phyloP scores from a whole-genome alignment of 1,284 basidiomycete genomes.

The Pyrrhoderma noxium region DNA sequence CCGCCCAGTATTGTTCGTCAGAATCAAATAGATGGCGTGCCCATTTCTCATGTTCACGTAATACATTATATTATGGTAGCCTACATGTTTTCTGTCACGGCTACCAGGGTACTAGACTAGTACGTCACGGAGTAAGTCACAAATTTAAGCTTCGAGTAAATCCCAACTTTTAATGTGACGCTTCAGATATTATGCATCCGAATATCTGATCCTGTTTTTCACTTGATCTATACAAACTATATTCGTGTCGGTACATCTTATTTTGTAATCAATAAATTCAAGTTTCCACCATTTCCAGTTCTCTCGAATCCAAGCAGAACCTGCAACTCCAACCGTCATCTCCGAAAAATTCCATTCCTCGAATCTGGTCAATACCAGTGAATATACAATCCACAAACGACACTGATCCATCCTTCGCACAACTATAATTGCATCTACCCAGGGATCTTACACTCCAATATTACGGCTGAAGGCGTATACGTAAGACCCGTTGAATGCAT shows the following conservation, averaged over 20 bases:
- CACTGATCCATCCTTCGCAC: neutral
- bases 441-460: constrained; percentile 38
- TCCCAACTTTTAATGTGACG: too few relatives aligned
- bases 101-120: too few relatives aligned
- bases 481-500: constrained; percentile 42
- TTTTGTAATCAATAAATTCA: constrained; percentile 44
- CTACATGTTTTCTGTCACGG: too few relatives aligned
- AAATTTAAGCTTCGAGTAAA: too few relatives aligned
- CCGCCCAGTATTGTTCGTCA: too few relatives aligned
- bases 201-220: too few relatives aligned
- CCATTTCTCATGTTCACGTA: too few relatives aligned
- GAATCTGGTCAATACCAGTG: constrained; percentile 56
- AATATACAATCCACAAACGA: constrained; percentile 40
- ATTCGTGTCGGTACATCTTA: constrained; percentile 44
- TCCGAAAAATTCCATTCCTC: constrained; percentile 56
- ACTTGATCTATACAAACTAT: constrained; percentile 41
- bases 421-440: constrained; percentile 58
- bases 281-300: constrained; percentile 43
- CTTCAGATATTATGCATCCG: too few relatives aligned
- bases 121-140: too few relatives aligned
- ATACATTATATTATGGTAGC: too few relatives aligned
- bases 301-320: constrained; percentile 49
- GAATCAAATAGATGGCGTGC: too few relatives aligned
- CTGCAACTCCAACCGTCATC: constrained; percentile 42
- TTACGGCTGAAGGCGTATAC: constrained; percentile 69